These are phyloP conservation scores for Arachis monticola DNA, from an alignment of 331 rosid genomes.

Conservation along the genomic window DNA sequence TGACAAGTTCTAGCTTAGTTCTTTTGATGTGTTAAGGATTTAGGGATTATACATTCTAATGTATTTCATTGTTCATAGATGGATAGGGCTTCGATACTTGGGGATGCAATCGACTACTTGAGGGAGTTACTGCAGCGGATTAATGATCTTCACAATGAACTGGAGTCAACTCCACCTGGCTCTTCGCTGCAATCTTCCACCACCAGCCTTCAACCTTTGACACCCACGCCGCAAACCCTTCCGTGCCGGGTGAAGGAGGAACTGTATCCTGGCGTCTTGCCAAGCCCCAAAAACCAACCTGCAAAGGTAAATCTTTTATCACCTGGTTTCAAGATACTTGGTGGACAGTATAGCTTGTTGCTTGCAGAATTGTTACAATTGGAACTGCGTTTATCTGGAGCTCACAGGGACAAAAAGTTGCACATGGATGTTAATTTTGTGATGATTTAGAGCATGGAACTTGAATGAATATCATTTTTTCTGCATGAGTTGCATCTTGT, in stretches of 20 bases:
- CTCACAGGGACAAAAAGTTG: background rate
- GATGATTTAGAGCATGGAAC: background rate
- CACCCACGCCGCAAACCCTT: conserved; percentile 59
- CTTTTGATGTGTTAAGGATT: too few species aligned
- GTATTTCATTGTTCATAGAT: conserved; percentile 42
- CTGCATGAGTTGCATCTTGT: conserved; percentile 20
- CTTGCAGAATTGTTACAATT: background rate
- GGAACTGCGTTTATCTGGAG: conserved; percentile 21
- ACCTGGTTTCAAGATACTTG: background rate
- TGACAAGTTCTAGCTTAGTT: too few species aligned
- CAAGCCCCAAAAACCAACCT: conserved; percentile 64
- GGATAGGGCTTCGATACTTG: conserved; percentile 79
- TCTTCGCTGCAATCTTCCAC: conserved; percentile 47
- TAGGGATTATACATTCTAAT: background rate
- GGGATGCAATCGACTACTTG: conserved; percentile 73
- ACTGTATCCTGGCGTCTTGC: conserved; percentile 58
- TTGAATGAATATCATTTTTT: conserved; percentile 1
- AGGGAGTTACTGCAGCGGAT: conserved; percentile 64
- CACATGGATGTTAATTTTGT: background rate
- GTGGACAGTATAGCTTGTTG: conserved; percentile 7
- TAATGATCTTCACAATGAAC: conserved; percentile 60
- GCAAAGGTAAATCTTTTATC: conserved; percentile 54
- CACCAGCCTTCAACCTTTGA: conserved; percentile 65
- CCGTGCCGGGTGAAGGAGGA: conserved; percentile 70
- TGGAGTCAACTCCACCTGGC: conserved; percentile 53